phyloP scores from a whole-genome alignment of 148 eudicot genomes.

The Rhododendron griersonianum region DNA sequence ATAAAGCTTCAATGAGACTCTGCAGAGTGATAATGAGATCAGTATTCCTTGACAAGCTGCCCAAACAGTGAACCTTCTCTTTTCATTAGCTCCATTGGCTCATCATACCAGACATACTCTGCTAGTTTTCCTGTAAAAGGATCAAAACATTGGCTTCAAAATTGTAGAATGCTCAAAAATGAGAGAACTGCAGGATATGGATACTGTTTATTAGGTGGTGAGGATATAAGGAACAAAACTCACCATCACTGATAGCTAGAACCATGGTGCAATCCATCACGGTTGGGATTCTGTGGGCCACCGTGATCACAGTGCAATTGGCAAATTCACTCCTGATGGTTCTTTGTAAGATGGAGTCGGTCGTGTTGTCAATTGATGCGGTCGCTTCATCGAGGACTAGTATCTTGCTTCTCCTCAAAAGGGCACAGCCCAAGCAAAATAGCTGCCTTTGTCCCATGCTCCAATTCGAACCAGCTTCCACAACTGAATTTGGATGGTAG shows the following conservation, averaged over 20 bases:
- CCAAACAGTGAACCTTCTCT: slow-evolving; percentile 70
- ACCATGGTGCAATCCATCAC: slow-evolving; percentile 96
- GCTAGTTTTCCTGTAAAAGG: slow-evolving; percentile 53
- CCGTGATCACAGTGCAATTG: slow-evolving; percentile 85
- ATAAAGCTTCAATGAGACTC: slow-evolving; percentile 32
- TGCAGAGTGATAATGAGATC: slow-evolving; percentile 79
- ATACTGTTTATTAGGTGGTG: neutral
- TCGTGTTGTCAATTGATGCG: slow-evolving; percentile 88
- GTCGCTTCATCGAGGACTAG: slow-evolving; percentile 95
- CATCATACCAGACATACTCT: slow-evolving; percentile 87
- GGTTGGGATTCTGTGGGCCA: slow-evolving; percentile 90
- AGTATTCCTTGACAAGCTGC: slow-evolving; percentile 80
- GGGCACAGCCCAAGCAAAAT: slow-evolving; percentile 83
- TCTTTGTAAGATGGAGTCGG: slow-evolving; percentile 71
- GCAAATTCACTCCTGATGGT: slow-evolving; percentile 72
- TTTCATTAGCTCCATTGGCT: slow-evolving; percentile 73
- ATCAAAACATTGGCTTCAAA: neutral
- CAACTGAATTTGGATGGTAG: slow-evolving; percentile 32
- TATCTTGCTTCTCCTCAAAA: slow-evolving; percentile 77
- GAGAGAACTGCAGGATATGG: neutral
- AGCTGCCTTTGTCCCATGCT: slow-evolving; percentile 96
- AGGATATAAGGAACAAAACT: slow-evolving; percentile 16
- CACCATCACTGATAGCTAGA: slow-evolving; percentile 79
- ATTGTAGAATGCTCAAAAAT: neutral
- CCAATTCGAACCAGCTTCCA: slow-evolving; percentile 93